A percentile compares a stretch with the other conserved stretches of the same genome.
These are phyloP conservation scores for Amanita muscaria DNA, from an alignment of 768 basidiomycete species.

Conservation along the genomic window DNA sequence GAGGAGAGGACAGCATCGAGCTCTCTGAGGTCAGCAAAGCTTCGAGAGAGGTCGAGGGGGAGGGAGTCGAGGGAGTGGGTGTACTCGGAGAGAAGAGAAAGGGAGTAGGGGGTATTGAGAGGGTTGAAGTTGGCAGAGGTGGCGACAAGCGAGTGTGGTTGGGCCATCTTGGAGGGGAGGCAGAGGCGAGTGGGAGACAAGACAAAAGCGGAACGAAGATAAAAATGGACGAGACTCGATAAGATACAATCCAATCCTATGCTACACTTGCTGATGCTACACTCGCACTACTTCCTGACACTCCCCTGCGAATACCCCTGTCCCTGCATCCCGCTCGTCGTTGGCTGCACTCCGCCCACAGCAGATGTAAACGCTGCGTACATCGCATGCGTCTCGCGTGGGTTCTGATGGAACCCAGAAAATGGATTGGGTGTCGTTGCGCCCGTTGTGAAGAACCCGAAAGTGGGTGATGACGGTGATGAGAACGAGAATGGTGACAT, in stretches of 20 bases:
- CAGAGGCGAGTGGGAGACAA: too few species aligned
- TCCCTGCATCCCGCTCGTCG: neutral
- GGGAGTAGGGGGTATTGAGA: slow-evolving; percentile 44
- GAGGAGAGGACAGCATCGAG: slow-evolving; percentile 95
- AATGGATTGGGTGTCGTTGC: slow-evolving; percentile 52
- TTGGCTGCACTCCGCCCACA: neutral
- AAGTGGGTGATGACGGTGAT: slow-evolving; percentile 47
- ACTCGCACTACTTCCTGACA: slow-evolving; percentile 4
- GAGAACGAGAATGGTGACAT: slow-evolving; percentile 18
- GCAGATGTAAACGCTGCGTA: slow-evolving; percentile 38
- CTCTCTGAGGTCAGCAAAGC: slow-evolving; percentile 93
- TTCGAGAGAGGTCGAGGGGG: slow-evolving; percentile 88
- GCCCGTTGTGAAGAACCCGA: slow-evolving; percentile 51
- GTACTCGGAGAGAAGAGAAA: slow-evolving; percentile 72
- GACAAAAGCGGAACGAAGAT: too few species aligned
- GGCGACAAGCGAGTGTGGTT: slow-evolving; percentile 7
- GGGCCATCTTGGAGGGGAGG: neutral
- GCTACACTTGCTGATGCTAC: slow-evolving; percentile 9
- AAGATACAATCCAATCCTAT: slow-evolving; percentile 19
- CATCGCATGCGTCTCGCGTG: slow-evolving; percentile 51
- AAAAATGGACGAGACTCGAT: too few species aligned
- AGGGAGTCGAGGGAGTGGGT: slow-evolving; percentile 89
- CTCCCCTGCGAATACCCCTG: neutral
- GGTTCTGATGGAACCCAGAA: slow-evolving; percentile 46
- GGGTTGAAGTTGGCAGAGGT: slow-evolving; percentile 28